Evolutionary conservation across 495 filamentous ascomycete species (phyloP).

Genomic region (Glutinoglossum americanum): DNA sequence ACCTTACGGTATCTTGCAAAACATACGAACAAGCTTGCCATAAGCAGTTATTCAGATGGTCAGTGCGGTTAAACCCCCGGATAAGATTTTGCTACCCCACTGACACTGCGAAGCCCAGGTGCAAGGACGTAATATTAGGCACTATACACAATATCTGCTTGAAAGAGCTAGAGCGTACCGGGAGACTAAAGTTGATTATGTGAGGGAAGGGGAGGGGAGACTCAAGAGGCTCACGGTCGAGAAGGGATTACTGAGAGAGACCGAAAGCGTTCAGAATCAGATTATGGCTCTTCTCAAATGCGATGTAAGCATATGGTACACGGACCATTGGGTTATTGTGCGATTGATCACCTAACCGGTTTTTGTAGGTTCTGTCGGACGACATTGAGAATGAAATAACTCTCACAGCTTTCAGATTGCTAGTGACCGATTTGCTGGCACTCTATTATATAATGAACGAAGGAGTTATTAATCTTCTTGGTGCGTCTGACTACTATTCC

Average conservation of each 20-base stretch:
- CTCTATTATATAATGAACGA: slow-evolving; percentile 94
- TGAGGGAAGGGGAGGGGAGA: slow-evolving; percentile 58
- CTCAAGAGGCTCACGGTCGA: slow-evolving; percentile 76
- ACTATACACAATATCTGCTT: slow-evolving; percentile 74
- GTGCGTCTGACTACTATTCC: slow-evolving; percentile 24
- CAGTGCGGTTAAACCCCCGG: slow-evolving; percentile 14
- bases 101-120: slow-evolving; percentile 44
- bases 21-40: slow-evolving; percentile 62
- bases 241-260: slow-evolving; percentile 82
- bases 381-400: slow-evolving; percentile 97
- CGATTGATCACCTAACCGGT: background rate
- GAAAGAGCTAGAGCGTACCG: slow-evolving; percentile 63
- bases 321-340: background rate
- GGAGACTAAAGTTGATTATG: slow-evolving; percentile 74
- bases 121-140: slow-evolving; percentile 83
- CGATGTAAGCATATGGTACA: slow-evolving; percentile 38
- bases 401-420: slow-evolving; percentile 77
- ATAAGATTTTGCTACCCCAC: background rate
- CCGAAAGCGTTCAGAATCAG: slow-evolving; percentile 76
- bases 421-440: slow-evolving; percentile 75
- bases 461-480: slow-evolving; percentile 90
- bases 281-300: slow-evolving; percentile 72
- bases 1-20: slow-evolving; percentile 71
- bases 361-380: slow-evolving; percentile 50
- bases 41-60: slow-evolving; percentile 87